Conservation (phyloP, 805 yeast species). For the Ascoidea rubescens region DNA sequence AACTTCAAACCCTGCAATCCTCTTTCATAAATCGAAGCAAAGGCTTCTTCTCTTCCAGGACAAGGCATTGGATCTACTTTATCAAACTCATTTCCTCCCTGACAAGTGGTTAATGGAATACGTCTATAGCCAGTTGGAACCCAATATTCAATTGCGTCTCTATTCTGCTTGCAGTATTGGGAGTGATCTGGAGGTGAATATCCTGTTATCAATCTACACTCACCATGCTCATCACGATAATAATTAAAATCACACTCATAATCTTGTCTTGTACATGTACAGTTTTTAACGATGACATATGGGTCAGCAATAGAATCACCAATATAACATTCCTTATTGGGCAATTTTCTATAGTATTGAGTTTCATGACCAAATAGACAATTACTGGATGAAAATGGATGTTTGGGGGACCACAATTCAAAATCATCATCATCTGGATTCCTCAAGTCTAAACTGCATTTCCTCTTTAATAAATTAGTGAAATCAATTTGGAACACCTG, state of each 20-base stretch:
- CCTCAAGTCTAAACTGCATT: conserved; percentile 24
- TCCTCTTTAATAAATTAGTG: conserved; percentile 31
- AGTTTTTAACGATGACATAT: conserved; percentile 46
- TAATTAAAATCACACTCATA: conserved; percentile 91
- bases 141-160: conserved; percentile 52
- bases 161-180: conserved; percentile 37
- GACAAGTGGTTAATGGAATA: conserved; percentile 72
- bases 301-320: conserved; percentile 31
- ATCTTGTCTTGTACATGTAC: conserved; percentile 75
- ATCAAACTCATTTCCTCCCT: conserved; percentile 64
- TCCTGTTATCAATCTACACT: conserved; percentile 69
- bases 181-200: conserved; percentile 42
- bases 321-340: conserved; percentile 53
- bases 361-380: conserved; percentile 65
- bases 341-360: conserved; percentile 40
- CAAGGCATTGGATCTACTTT: conserved; percentile 57
- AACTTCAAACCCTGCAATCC: conserved; percentile 42
- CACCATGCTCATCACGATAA: conserved; percentile 29
- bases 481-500: conserved; percentile 44
- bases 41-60: conserved; percentile 72
- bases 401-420: conserved; percentile 48
- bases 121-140: conserved; percentile 91
- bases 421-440: conserved; percentile 39
- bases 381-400: conserved; percentile 25
- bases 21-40: conserved; percentile 28